Conservation (phyloP, 306 rosid genomes). For the Echinosophora koreensis region DNA sequence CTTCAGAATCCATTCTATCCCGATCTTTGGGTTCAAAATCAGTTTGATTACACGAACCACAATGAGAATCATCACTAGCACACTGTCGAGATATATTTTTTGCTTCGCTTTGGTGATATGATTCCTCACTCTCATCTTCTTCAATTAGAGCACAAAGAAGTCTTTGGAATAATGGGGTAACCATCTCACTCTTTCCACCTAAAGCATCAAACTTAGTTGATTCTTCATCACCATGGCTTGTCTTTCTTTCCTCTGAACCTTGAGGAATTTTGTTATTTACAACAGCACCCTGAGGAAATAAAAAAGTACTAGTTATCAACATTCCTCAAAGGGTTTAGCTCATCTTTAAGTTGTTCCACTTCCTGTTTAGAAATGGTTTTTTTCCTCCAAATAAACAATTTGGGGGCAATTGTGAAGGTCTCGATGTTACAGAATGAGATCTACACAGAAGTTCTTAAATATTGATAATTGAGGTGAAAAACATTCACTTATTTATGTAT, state of each 20-base stretch:
- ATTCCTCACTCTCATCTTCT: constrained; percentile 82
- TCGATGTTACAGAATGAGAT: constrained; percentile 26
- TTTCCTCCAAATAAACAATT: constrained; percentile 18
- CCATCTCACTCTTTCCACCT: constrained; percentile 58
- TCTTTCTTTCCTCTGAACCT: constrained; percentile 62
- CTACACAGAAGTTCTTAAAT: constrained; percentile 13
- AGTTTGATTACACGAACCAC: constrained; percentile 85
- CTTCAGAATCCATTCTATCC: constrained; percentile 86
- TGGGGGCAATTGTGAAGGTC: constrained; percentile 33
- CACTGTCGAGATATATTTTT: constrained; percentile 71
- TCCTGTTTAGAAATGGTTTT: constrained; percentile 21
- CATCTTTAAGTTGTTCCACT: constrained; percentile 31
- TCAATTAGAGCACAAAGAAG: constrained; percentile 87
- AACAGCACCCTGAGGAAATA: constrained; percentile 63
- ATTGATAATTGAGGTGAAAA: constrained; percentile 36
- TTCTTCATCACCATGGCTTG: constrained; percentile 53
- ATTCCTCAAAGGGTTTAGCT: constrained; percentile 30
- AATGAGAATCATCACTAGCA: constrained; percentile 90
- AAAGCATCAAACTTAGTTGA: constrained; percentile 57
- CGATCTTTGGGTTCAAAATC: constrained; percentile 84
- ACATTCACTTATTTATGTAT: constrained; percentile 30
- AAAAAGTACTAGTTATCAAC: constrained; percentile 30
- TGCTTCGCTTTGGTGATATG: constrained; percentile 63
- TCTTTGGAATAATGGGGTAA: constrained; percentile 78
- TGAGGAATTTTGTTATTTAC: constrained; percentile 54